Base-by-base conservation (phyloP, 2,329 filamentous ascomycete genomes). In the Arachnomyces sp. region DNA sequence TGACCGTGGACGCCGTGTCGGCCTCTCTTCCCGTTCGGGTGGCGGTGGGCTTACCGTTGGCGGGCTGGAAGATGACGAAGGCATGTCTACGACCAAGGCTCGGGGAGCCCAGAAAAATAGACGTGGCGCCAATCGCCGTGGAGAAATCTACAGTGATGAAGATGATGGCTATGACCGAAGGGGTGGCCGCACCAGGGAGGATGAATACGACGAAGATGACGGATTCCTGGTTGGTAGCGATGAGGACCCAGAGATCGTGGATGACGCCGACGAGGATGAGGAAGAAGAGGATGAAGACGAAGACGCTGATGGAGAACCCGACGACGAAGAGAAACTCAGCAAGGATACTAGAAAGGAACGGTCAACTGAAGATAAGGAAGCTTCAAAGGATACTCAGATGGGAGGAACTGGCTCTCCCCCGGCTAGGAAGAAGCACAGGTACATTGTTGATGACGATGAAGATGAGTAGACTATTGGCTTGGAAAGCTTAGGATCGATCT, bases 181-280 rank as follows among this genome's bases (percentile, higher is more conserved):
- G 31, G 59, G 63, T 3, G 21, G 21, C 21, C 61, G 66, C 16
- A 68, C 60, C 63, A 82, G 84, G 58, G 79, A 88, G 60, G 83
- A 93, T 62, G 82, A 89, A 53, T 89, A 89, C 54, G 85, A 90
- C 56, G 82, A 84, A 54, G 82, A 85, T 35, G 85, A 89, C 54
- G 84, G 83, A 39, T 90, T 90, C 63, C 79, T 90, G 38, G 69
- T 69, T 16, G 61, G 60, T 12, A 69, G 66, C 34, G 69, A 72
- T 36, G 69, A 72, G 51, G 69, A 72, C 34, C 55, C 60, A 2
- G 69, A 72, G 44, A 53, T 69, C 25, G 65, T 60, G 12, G 68
- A 62, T 7, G 62, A 62, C 16, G 66, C 66, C 15, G 65, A 63
- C 3, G 68, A 59, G 7, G 57, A 68, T 9, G 60, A 58, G 30